Base-by-base conservation (phyloP, 495 filamentous ascomycete species). In the Endocarpon pusillum region DNA sequence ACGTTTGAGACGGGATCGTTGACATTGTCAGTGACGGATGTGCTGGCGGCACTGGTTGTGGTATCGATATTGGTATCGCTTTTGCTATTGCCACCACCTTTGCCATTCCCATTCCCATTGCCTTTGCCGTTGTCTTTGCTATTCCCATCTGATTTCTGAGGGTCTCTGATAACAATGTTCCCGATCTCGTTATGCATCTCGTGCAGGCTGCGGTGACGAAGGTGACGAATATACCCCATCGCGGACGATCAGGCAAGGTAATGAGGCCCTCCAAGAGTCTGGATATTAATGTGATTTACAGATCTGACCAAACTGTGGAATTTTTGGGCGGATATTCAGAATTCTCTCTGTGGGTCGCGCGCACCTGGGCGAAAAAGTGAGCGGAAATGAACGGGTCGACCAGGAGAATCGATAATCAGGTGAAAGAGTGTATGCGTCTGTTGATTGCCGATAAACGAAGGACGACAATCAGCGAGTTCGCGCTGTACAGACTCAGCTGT, bases 381-480 rank as follows among this genome's bases (percentile, higher is more conserved):
- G 37, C 11, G 36, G 40, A 39, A 28, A 36, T 37, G 21, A 38
- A 46, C 10, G 36, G 34, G 26, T 9, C n/a, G 3, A 16, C 16
- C 2, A 6, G 6, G 37, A 21, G 10, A 14, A 17, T 17, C 28
- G 7, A 14, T 5, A 14, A 15, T 31, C 19, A 17, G 12, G 12
- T 1, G 39, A 43, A 43, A 2, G 42, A 47, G 32, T 25, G 45
- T 21, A 36, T 21, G 32, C 34, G 44, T 24, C 17, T 21, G 44
- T 39, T 38, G 37, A 40, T 41, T 38, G 47, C 47, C 42, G 49
- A 46, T 47, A 51, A 58, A 59, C 47, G 54, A 59, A 53, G 48
- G 56, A 49, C 52, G 50, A 53, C 56, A 43, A 52, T 43, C 46
- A 49, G 41, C 50, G 40, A 49, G n/a, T n/a, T n/a, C n/a, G n/a